Evolutionary conservation across 2,329 filamentous ascomycete genomes (phyloP).

Genomic region (Talaromyces sp.): DNA sequence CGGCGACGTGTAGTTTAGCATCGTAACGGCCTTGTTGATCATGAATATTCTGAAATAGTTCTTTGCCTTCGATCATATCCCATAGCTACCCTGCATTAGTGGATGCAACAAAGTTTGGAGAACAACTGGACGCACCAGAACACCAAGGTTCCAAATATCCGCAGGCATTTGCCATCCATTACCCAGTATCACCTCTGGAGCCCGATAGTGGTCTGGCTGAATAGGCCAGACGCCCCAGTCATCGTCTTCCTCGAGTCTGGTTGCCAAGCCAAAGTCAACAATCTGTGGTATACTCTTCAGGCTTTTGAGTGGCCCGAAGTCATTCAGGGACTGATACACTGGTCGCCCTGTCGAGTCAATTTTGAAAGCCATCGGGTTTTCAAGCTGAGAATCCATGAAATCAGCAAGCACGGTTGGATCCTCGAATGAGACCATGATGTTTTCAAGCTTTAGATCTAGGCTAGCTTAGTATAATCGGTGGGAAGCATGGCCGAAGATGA

Average conservation of each 20-base stretch:
- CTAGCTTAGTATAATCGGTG: background rate
- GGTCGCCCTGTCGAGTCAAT: slow-evolving; percentile 24
- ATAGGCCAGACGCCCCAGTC: slow-evolving; percentile 37
- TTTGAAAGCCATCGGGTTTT: slow-evolving; percentile 29
- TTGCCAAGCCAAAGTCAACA: slow-evolving; percentile 34
- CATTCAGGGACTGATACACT: slow-evolving; percentile 30
- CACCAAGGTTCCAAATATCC: slow-evolving; percentile 40
- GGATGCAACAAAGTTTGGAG: background rate
- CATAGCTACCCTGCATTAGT: slow-evolving; percentile 20
- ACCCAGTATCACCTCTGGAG: slow-evolving; percentile 37
- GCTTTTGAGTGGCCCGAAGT: slow-evolving; percentile 25
- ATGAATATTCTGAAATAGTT: slow-evolving; percentile 33
- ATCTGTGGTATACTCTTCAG: slow-evolving; percentile 20
- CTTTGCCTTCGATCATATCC: slow-evolving; percentile 34
- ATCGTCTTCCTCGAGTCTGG: slow-evolving; percentile 35
- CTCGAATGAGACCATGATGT: slow-evolving; percentile 41
- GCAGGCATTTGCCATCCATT: slow-evolving; percentile 32
- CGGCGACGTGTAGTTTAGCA: slow-evolving; percentile 34
- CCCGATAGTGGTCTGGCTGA: slow-evolving; percentile 40
- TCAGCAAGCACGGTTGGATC: slow-evolving; percentile 19
- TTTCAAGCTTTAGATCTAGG: slow-evolving; percentile 43
- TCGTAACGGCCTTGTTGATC: slow-evolving; percentile 30
- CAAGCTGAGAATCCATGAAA: slow-evolving; percentile 18
- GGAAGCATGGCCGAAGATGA: slow-evolving; percentile 24
- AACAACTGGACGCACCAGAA: slow-evolving; percentile 24